These are phyloP conservation scores for Dryas alaskensis DNA, from an alignment of 306 rosid genomes.

Conservation along the genomic window DNA sequence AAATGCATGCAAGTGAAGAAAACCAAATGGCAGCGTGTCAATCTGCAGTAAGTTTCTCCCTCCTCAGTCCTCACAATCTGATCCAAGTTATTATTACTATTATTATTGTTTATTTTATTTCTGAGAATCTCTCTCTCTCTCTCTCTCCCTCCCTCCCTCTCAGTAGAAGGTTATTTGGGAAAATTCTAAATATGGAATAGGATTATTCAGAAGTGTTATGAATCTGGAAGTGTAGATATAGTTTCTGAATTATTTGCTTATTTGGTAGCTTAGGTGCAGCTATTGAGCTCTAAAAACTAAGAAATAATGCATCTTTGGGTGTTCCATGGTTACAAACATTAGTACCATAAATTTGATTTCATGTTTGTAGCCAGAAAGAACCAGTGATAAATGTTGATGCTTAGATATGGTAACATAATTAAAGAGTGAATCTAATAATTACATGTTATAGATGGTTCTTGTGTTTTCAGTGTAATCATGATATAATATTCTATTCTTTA, in stretches of 20 bases:
- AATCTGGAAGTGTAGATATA: constrained; percentile 11
- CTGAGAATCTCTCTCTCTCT: neutral
- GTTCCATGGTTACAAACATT: neutral
- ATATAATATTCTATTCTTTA: constrained; percentile 12
- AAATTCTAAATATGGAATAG: neutral
- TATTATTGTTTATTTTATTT: neutral
- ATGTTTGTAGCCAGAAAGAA: neutral
- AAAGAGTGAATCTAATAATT: neutral
- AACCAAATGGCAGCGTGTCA: constrained; percentile 38
- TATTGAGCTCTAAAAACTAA: neutral
- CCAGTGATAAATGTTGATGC: neutral
- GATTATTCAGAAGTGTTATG: neutral
- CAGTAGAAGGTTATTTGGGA: neutral
- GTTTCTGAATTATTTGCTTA: neutral
- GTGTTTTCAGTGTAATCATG: neutral
- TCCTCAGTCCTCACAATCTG: constrained; percentile 19
- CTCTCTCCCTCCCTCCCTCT: neutral
- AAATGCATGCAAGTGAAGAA: constrained; percentile 52
- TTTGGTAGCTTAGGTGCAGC: neutral
- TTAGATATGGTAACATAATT: neutral
- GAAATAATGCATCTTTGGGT: neutral
- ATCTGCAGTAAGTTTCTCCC: constrained; percentile 54
- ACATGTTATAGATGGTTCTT: neutral
- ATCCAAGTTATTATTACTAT: constrained; percentile 8
- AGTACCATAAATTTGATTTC: neutral